Percentiles rank a stretch among this genome's conserved stretches.
Evolutionary conservation across 345 rosid species (phyloP).

Genomic region (Linum usitatissimum): DNA sequence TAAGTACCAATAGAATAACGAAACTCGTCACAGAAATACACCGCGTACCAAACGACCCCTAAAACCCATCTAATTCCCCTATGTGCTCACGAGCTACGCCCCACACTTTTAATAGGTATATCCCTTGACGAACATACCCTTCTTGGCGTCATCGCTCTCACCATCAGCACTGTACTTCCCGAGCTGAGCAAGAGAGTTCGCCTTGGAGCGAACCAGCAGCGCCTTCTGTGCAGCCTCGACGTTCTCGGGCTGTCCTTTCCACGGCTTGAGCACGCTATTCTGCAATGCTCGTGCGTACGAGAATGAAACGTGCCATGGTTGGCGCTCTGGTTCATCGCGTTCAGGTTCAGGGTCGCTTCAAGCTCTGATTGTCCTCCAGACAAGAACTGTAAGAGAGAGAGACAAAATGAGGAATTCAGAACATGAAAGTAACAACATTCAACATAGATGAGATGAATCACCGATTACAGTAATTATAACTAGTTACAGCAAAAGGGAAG

Average conservation of each 20-base stretch:
- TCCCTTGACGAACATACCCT: constrained; percentile 96
- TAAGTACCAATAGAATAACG: too few relatives aligned
- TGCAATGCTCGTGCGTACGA: constrained; percentile 96
- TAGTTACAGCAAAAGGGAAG: too few relatives aligned
- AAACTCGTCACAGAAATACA: too few relatives aligned
- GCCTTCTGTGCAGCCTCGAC: constrained; percentile 74
- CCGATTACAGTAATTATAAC: constrained; percentile 9
- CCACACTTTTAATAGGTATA: constrained; percentile 55
- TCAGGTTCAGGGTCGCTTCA: constrained; percentile 85
- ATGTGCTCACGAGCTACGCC: too few relatives aligned
- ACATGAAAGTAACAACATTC: too few relatives aligned
- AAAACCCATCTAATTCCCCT: too few relatives aligned
- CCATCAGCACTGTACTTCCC: constrained; percentile 80
- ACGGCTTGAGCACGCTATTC: constrained; percentile 85
- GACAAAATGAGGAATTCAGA: constrained; percentile 87
- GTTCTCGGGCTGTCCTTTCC: constrained; percentile 86
- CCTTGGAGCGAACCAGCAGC: constrained; percentile 86
- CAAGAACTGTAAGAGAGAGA: constrained; percentile 94
- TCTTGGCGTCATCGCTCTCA: constrained; percentile 84
- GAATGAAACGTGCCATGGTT: constrained; percentile 99
- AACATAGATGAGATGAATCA: neutral
- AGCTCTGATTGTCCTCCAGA: constrained; percentile 97
- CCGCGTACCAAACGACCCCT: too few relatives aligned
- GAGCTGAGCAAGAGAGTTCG: constrained; percentile 90
- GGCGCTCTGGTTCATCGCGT: constrained; percentile 94